phyloP scores from a whole-genome alignment of 192 early-diverging fungal species.

The Funneliformis geosporum region DNA sequence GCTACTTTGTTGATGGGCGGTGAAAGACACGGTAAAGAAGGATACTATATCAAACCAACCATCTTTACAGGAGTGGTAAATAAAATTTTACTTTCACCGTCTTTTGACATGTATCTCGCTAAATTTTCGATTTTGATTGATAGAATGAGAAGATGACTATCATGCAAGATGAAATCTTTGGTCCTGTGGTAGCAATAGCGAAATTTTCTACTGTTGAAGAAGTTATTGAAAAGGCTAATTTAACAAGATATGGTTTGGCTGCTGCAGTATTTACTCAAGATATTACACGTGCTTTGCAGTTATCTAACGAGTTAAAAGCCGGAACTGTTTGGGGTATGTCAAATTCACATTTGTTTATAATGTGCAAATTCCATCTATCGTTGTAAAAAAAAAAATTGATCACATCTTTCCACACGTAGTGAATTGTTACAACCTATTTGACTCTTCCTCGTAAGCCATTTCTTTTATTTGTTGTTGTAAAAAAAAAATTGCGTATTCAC shows the following conservation, averaged over 20 bases:
- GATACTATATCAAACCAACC: slow-evolving; percentile 80
- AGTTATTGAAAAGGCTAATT: slow-evolving; percentile 67
- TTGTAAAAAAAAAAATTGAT: too few species aligned
- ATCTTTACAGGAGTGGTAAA: slow-evolving; percentile 63
- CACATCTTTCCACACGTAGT: background rate
- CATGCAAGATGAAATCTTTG: slow-evolving; percentile 82
- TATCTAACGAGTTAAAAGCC: slow-evolving; percentile 53
- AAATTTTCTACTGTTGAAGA: slow-evolving; percentile 78
- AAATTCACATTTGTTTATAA: background rate
- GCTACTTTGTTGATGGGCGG: slow-evolving; percentile 60
- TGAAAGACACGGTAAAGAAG: slow-evolving; percentile 60
- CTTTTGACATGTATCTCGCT: too few species aligned
- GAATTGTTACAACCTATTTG: slow-evolving; percentile 14
- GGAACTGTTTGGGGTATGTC: slow-evolving; percentile 61
- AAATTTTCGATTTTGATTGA: background rate
- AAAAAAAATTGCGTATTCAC: too few species aligned
- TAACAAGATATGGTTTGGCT: slow-evolving; percentile 74
- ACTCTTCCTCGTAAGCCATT: background rate
- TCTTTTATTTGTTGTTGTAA: background rate
- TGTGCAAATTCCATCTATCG: too few species aligned
- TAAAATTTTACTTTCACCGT: background rate
- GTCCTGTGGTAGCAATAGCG: slow-evolving; percentile 77
- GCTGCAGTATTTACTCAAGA: slow-evolving; percentile 76
- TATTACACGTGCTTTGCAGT: slow-evolving; percentile 52
- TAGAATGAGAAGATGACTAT: slow-evolving; percentile 51